phyloP scores from a whole-genome alignment of 257 asterid genomes.

The Solanum verrucosum region DNA sequence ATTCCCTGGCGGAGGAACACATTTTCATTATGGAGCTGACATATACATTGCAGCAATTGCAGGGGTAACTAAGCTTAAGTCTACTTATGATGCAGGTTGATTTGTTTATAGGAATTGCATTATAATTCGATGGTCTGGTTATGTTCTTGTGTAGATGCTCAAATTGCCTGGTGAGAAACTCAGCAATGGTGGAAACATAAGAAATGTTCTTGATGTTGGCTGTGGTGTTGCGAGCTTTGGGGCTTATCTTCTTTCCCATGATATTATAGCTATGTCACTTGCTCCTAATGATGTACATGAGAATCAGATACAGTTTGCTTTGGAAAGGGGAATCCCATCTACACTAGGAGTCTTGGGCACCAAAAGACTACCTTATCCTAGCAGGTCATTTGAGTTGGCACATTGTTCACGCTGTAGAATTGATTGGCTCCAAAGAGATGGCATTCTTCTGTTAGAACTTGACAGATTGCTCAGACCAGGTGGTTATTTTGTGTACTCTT shows the following conservation, averaged over 20 bases:
- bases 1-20: slow-evolving; percentile 98
- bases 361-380: slow-evolving; percentile 79
- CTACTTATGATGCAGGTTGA: background rate
- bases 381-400: slow-evolving; percentile 85
- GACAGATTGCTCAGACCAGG: slow-evolving; percentile 94
- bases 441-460: slow-evolving; percentile 74
- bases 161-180: slow-evolving; percentile 70
- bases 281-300: slow-evolving; percentile 97
- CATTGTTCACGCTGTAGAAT: slow-evolving; percentile 96
- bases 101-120: background rate
- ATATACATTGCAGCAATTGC: slow-evolving; percentile 81
- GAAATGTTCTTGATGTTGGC: slow-evolving; percentile 92
- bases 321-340: slow-evolving; percentile 94
- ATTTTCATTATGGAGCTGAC: slow-evolving; percentile 84
- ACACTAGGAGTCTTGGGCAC: slow-evolving; percentile 87
- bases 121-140: background rate
- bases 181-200: slow-evolving; percentile 56
- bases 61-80: slow-evolving; percentile 33
- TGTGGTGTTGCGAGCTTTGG: slow-evolving; percentile 99
- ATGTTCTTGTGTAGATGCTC: slow-evolving; percentile 57
- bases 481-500: slow-evolving; percentile 84
- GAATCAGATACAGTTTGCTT: slow-evolving; percentile 91
- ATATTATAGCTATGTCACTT: slow-evolving; percentile 81
- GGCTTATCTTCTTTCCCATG: slow-evolving; percentile 72
- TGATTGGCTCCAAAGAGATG: slow-evolving; percentile 97